These are phyloP conservation scores for Teunomyces panamensis DNA, from an alignment of 805 yeast genomes.

Conservation along the genomic window DNA sequence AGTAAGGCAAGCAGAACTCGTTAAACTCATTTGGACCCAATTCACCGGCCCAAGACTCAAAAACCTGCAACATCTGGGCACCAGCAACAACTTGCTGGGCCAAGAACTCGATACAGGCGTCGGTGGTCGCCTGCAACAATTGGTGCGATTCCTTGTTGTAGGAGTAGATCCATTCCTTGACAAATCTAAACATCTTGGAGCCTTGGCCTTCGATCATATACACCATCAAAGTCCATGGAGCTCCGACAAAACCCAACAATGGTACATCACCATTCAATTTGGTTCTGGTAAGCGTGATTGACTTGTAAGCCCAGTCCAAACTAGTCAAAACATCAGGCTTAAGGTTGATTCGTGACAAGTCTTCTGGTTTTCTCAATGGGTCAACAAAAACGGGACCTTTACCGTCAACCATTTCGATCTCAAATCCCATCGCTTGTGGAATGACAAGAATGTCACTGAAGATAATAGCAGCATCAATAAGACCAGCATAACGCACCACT, in stretches of 20 bases:
- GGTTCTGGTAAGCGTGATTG: conserved; percentile 87
- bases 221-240: conserved; percentile 95
- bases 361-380: conserved; percentile 76
- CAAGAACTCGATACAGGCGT: conserved; percentile 86
- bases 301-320: conserved; percentile 90
- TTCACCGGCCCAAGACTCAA: conserved; percentile 98
- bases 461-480: conserved; percentile 94
- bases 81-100: conserved; percentile 96
- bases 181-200: conserved; percentile 83
- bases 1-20: conserved; percentile 86
- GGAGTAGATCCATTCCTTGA: conserved; percentile 87
- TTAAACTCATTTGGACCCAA: conserved; percentile 85
- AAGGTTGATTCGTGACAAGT: conserved; percentile 56
- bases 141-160: conserved; percentile 69
- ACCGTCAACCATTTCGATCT: conserved; percentile 89
- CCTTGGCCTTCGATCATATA: conserved; percentile 99
- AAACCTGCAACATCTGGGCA: conserved; percentile 95
- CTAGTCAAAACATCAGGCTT: conserved; percentile 72
- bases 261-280: conserved; percentile 91
- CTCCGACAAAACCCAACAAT: conserved; percentile 91
- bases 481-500: conserved; percentile 80
- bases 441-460: conserved; percentile 93
- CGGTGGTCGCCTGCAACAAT: conserved; percentile 74
- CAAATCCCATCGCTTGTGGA: conserved; percentile 98
- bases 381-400: conserved; percentile 91